Percentiles rank a stretch among this genome's conserved stretches.
Evolutionary conservation across 1,139 yeast species (phyloP).

Genomic region (Protomyces pachydermus): DNA sequence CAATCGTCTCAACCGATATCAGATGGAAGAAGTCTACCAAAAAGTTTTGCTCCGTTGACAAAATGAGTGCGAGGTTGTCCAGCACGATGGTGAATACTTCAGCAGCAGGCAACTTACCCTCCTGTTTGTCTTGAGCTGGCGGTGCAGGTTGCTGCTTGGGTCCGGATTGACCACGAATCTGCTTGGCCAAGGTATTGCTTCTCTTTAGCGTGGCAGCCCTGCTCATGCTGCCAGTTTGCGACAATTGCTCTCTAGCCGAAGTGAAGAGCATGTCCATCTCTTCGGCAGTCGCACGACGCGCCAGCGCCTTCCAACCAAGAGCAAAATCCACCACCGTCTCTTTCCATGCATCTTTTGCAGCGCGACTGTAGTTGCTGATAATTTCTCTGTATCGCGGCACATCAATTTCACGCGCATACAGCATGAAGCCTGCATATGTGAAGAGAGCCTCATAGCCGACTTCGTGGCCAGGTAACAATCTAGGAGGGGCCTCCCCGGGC

Average conservation of each 20-base stretch:
- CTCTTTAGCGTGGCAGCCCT: conserved; percentile 36
- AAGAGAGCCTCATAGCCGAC: conserved; percentile 18
- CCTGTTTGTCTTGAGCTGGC: conserved; percentile 16
- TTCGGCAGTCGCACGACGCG: conserved; percentile 26
- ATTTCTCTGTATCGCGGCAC: conserved; percentile 43
- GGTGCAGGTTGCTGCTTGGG: conserved; percentile 36
- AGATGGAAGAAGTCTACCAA: conserved; percentile 63
- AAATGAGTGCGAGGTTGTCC: conserved; percentile 41
- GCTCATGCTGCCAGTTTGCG: not conserved
- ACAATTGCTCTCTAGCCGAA: conserved; percentile 26
- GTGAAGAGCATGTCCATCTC: conserved; percentile 33
- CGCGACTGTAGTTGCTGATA: conserved; percentile 38
- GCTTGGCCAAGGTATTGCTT: conserved; percentile 29
- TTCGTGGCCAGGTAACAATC: conserved; percentile 20
- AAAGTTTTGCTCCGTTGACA: conserved; percentile 62
- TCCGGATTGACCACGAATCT: conserved; percentile 8
- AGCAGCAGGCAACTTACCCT: conserved; percentile 23
- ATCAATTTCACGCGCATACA: conserved; percentile 59
- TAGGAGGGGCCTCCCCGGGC: conserved; percentile 1
- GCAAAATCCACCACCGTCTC: conserved; percentile 37
- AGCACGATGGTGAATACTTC: conserved; percentile 35
- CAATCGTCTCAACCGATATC: conserved; percentile 47
- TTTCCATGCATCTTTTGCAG: conserved; percentile 36
- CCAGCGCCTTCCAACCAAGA: conserved; percentile 37
- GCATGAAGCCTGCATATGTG: conserved; percentile 55